A percentile compares a stretch with the other conserved stretches of the same genome.
Evolutionary conservation across 2,329 filamentous ascomycete genomes (phyloP).

Genomic region (Tolypocladium tundrense): DNA sequence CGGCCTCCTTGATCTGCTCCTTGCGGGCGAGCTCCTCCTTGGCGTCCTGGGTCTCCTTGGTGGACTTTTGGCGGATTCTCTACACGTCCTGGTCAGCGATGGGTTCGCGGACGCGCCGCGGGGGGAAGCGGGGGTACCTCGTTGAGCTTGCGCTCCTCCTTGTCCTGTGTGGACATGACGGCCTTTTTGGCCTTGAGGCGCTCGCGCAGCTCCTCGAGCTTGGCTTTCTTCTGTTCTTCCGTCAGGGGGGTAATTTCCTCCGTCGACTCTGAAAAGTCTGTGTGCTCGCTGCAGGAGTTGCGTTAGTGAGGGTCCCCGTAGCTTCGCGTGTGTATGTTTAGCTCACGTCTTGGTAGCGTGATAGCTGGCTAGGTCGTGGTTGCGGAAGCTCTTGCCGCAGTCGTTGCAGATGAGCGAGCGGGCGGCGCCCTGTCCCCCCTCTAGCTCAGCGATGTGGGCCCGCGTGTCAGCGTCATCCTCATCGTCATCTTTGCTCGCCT

Average conservation of each 20-base stretch:
- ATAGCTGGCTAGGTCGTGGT: conserved; percentile 71
- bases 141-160: conserved; percentile 73
- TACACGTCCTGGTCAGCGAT: conserved; percentile 12
- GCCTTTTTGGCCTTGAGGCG: conserved; percentile 65
- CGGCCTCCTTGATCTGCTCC: conserved; percentile 85
- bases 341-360: conserved; percentile 77
- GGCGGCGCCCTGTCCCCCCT: conserved; percentile 48
- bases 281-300: conserved; percentile 53
- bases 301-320: conserved; percentile 3
- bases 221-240: conserved; percentile 80
- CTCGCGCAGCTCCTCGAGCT: conserved; percentile 62
- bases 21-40: conserved; percentile 85
- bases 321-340: neutral
- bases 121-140: conserved; percentile 45
- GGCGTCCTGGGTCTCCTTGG: conserved; percentile 75
- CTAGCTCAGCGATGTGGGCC: conserved; percentile 53
- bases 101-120: neutral
- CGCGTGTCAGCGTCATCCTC: conserved; percentile 36
- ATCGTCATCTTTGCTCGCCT: conserved; percentile 29
- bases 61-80: conserved; percentile 74
- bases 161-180: conserved; percentile 59
- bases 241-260: conserved; percentile 87
- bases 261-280: conserved; percentile 85
- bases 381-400: conserved; percentile 84
- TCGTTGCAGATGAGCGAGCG: conserved; percentile 87